Base-by-base conservation (phyloP, 257 asterid genomes). In the Jasminum sambac region DNA sequence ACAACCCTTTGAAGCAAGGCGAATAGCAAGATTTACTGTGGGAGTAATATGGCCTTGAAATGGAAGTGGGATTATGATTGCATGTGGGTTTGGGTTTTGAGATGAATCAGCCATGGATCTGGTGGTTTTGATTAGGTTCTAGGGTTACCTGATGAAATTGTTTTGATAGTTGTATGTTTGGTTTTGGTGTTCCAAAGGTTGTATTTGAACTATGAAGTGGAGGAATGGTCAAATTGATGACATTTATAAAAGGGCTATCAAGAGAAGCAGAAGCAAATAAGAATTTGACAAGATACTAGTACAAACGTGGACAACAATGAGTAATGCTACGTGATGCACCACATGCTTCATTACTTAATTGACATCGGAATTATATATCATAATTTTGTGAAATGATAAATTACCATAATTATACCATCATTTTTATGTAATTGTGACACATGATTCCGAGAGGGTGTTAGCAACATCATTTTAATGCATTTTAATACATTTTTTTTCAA, bases 21-120 rank as follows among this genome's bases (percentile, higher is more conserved):
- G 77, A 41, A 84, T 78, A 19, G 95, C 90, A 1, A 89, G 83
- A 42, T 79, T 74, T 10, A 83, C 80, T 23, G 76, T 85, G 0
- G 96, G 96, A 43, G 70, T 89, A 61, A 89, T 80, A 50, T 87
- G 96, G 42, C 96, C 96, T 68, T 89, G 96, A 63, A 77, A 83
- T 12, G 93, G 94, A 41, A 82, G 68, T 10, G 89, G 79, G 3
- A 86, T 79, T 91, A 89, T 83, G 6, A 89, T 84, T 9, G 83
- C 96, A 19, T 81, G 89, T 3, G 82, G 77, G 46, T 72, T 77
- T 3, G 82, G 77, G 46, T 72, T 77, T 66, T 68, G 83, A 83
- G 16, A 80, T 71, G 50, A 77, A 79, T 13, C 64, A 24, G 30
- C 73, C 25, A 23, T 80, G 78, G 11, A 75, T 42, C 64, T 72